phyloP scores from a whole-genome alignment of 1,284 basidiomycete species.

The Phylloporus sp. region DNA sequence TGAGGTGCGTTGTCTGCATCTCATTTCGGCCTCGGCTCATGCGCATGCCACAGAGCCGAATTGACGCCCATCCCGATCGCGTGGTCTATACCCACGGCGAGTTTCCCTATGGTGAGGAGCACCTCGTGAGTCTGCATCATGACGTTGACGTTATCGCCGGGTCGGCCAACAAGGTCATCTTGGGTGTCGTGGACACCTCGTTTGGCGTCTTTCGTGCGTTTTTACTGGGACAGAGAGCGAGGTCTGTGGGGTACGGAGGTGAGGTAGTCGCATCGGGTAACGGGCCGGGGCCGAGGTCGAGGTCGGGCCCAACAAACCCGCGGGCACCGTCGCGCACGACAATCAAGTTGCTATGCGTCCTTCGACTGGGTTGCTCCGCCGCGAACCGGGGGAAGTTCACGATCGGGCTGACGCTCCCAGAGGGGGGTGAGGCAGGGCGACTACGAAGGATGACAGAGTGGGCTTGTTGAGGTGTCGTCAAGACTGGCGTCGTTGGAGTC shows the following conservation, averaged over 20 bases:
- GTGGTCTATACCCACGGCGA: conserved; percentile 43
- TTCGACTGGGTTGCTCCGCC: conserved; percentile 65
- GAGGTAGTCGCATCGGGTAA: too few species aligned
- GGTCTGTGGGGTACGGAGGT: too few species aligned
- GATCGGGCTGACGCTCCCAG: conserved; percentile 72
- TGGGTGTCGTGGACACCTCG: conserved; percentile 83
- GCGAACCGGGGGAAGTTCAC: conserved; percentile 82
- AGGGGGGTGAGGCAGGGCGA: conserved; percentile 43
- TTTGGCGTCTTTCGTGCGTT: conserved; percentile 81
- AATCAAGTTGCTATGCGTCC: conserved; percentile 34
- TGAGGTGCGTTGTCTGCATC: conserved; percentile 45
- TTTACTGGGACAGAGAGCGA: conserved; percentile 43
- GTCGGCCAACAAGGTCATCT: conserved; percentile 61
- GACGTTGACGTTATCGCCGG: conserved; percentile 83
- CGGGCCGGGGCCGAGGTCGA: neutral
- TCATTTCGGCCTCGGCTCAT: neutral
- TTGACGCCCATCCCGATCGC: conserved; percentile 53
- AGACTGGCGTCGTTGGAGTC: conserved; percentile 55
- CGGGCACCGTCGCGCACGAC: too few species aligned
- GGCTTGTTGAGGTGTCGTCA: conserved; percentile 65
- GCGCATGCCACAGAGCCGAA: too few species aligned
- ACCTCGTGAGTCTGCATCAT: conserved; percentile 61
- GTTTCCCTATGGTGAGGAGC: conserved; percentile 22
- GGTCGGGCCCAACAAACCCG: neutral
- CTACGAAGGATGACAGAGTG: conserved; percentile 57